Conservation (phyloP, 2,329 filamentous ascomycete species). For the Ceratocystis albifundus region DNA sequence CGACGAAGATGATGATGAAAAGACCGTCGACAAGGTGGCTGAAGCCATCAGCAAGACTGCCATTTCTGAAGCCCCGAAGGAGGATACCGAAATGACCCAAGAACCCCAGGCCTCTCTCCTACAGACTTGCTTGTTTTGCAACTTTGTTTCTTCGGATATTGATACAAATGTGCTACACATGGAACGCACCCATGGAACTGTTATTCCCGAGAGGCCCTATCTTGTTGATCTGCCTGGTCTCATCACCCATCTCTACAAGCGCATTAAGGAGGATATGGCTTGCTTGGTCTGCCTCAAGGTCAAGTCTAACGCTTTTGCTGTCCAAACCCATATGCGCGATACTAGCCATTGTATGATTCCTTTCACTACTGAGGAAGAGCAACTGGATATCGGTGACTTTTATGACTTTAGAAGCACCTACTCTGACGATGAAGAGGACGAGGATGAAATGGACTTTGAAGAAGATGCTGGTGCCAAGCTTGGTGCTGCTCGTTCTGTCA, state of each 20-base stretch:
- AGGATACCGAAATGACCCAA: slow-evolving; percentile 35
- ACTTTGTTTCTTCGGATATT: slow-evolving; percentile 64
- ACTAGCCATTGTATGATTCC: slow-evolving; percentile 95
- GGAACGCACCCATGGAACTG: slow-evolving; percentile 87
- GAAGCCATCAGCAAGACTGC: slow-evolving; percentile 66
- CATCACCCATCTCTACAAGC: slow-evolving; percentile 63
- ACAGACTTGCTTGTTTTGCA: slow-evolving; percentile 74
- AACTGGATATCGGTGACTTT: slow-evolving; percentile 88
- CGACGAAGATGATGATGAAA: slow-evolving; percentile 55
- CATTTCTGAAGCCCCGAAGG: slow-evolving; percentile 44
- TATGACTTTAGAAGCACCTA: slow-evolving; percentile 97
- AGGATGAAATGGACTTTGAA: slow-evolving; percentile 39
- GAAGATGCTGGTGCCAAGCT: slow-evolving; percentile 56
- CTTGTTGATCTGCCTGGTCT: slow-evolving; percentile 73
- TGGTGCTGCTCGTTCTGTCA: slow-evolving; percentile 46
- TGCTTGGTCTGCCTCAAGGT: slow-evolving; percentile 82
- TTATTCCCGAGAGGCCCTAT: slow-evolving; percentile 81
- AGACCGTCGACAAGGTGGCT: slow-evolving; percentile 66
- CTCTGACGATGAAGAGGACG: slow-evolving; percentile 61
- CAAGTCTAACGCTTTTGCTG: slow-evolving; percentile 64
- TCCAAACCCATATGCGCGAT: slow-evolving; percentile 95
- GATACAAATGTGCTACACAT: slow-evolving; percentile 77
- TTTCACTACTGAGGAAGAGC: slow-evolving; percentile 76
- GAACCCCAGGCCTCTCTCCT: slow-evolving; percentile 24
- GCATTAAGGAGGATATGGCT: slow-evolving; percentile 67